Evolutionary conservation across 768 basidiomycete species (phyloP).

Genomic region (Leccinellum albellum): DNA sequence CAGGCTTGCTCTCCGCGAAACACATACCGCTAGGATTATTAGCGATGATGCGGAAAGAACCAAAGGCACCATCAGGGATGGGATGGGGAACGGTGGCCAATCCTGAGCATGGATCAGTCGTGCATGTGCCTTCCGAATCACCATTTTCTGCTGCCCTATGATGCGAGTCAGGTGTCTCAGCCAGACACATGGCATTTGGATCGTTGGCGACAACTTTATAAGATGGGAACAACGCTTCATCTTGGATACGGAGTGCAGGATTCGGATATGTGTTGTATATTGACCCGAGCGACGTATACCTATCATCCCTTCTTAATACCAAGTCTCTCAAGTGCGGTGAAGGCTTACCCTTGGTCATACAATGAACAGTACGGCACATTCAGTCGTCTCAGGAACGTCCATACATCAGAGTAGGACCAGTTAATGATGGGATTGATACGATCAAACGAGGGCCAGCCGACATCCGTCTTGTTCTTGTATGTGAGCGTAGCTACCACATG

Average conservation of each 20-base stretch:
- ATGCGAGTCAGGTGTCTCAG: slow-evolving; percentile 5
- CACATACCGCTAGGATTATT: slow-evolving; percentile 20
- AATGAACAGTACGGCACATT: slow-evolving; percentile 82
- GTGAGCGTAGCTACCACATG: slow-evolving; percentile 58
- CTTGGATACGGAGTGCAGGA: slow-evolving; percentile 59
- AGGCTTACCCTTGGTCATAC: slow-evolving; percentile 84
- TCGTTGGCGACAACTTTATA: slow-evolving; percentile 21
- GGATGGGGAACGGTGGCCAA: background rate
- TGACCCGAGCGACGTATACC: slow-evolving; percentile 97
- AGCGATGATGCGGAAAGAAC: slow-evolving; percentile 18
- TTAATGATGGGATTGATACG: slow-evolving; percentile 95
- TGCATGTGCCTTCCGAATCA: slow-evolving; percentile 15
- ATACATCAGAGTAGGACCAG: slow-evolving; percentile 89
- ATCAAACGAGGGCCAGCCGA: slow-evolving; percentile 85
- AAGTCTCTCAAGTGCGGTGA: background rate
- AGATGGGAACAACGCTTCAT: slow-evolving; percentile 8
- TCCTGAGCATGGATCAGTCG: slow-evolving; percentile 9
- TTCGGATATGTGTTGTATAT: slow-evolving; percentile 94
- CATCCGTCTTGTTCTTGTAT: slow-evolving; percentile 76
- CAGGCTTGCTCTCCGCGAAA: slow-evolving; percentile 8
- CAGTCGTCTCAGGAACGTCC: slow-evolving; percentile 75
- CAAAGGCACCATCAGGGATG: background rate
- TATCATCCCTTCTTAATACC: slow-evolving; percentile 27
- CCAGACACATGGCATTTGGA: slow-evolving; percentile 16
- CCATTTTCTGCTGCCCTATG: background rate